These are phyloP conservation scores for Linderniella brevidens DNA, from an alignment of 257 asterid species.

Conservation along the genomic window DNA sequence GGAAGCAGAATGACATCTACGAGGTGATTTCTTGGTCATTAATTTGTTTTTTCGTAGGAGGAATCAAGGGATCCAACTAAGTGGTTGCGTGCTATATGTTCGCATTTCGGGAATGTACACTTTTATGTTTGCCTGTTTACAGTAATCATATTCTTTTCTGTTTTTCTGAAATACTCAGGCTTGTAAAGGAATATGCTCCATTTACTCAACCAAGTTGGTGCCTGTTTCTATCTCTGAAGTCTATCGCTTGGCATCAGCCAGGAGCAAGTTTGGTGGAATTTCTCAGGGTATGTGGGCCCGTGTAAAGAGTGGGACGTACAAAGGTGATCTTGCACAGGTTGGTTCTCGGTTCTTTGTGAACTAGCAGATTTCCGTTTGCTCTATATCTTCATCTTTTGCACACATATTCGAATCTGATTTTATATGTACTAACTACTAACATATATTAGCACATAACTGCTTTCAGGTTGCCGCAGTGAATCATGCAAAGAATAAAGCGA, in stretches of 20 bases:
- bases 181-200: constrained; percentile 55
- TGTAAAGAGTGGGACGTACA: constrained; percentile 85
- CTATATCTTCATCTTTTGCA: constrained; percentile 4
- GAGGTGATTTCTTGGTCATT: constrained; percentile 35
- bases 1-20: constrained; percentile 49
- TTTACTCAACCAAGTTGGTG: constrained; percentile 48
- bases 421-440: background rate
- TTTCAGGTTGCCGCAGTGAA: constrained; percentile 62
- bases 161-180: constrained; percentile 40
- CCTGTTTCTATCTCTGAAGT: constrained; percentile 48
- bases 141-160: background rate
- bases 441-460: background rate
- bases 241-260: constrained; percentile 38
- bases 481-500: constrained; percentile 49
- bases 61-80: background rate
- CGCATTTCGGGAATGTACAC: too few relatives aligned
- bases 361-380: constrained; percentile 6
- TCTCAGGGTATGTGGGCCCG: constrained; percentile 88
- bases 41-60: background rate
- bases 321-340: constrained; percentile 95
- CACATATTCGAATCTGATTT: background rate
- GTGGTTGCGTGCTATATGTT: background rate
- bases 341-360: constrained; percentile 7
- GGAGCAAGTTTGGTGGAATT: constrained; percentile 50
- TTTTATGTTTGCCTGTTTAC: too few relatives aligned